Base-by-base conservation (phyloP, 2,329 filamentous ascomycete genomes). In the Phyllosticta capitalensis region DNA sequence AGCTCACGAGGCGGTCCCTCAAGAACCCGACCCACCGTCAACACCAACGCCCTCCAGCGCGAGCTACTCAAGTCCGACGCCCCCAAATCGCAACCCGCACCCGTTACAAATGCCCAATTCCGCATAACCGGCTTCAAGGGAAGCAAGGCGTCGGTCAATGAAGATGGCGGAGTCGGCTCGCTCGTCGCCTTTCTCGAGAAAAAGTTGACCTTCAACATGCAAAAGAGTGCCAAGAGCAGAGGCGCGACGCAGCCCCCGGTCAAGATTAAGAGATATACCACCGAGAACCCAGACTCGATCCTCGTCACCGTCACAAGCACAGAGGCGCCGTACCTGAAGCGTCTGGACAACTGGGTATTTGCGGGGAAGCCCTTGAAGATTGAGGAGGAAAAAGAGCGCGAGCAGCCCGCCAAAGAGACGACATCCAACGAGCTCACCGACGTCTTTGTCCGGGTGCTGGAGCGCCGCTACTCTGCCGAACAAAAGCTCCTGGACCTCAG, bases 401-500 rank as follows among this genome's bases (percentile, higher is more conserved):
- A 45, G 3, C 38, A 45, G n/a, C 38, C 38, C 38, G 17, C 14
- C 7, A n/a, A n/a, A n/a, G n/a, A n/a, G n/a, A n/a, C 12, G 12
- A 45, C 4, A 12, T n/a, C 14, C 2, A n/a, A 2, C 6, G 38
- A 45, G 14, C 38, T 45, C 14, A 76, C 58, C 70, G 71, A 22
- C 77, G 21, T 86, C 64, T 81, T 96, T 61, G 83, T 84, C 64
- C 75, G 76, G 17, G 86, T 96, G 63, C 80, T 99, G 14, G 81
- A 81, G 58, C 81, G 83, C 58, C 86, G 94, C 54, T 97, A 96
- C 74, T 79, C 88, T 62, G 74, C 80, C 17, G 78, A 79, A 6
- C 78, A 79, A 56, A 96, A 95, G 73, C 77, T 96, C 0, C 81
- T 97, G 48, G 85, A 95, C 68, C 83, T 99, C 9, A 91, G 90